phyloP scores from a whole-genome alignment of 345 rosid species.

The Citrus sinensis region DVS_A1.0 CM039167.1:2708001-2708500 shows the following conservation, averaged over 20 bases:
- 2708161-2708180: conserved; percentile 44
- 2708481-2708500: not conserved
- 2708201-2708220: too few species aligned
- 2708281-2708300: too few species aligned
- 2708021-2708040: too few species aligned
- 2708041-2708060: too few species aligned
- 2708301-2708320: not conserved
- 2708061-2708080: too few species aligned
- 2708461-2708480: not conserved
- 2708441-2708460: not conserved
- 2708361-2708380: conserved; percentile 41
- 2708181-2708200: conserved; percentile 42
- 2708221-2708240: too few species aligned
- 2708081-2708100: conserved; percentile 62
- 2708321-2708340: conserved; percentile 23
- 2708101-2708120: conserved; percentile 38
- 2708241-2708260: too few species aligned
- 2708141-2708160: conserved; percentile 38
- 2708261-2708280: too few species aligned
- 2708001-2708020: too few species aligned
- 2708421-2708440: conserved; percentile 74
- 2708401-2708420: conserved; percentile 68
- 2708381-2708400: conserved; percentile 80
- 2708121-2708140: conserved; percentile 50
- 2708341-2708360: conserved; percentile 19